phyloP scores from a whole-genome alignment of 164 flowering plant genomes.

The Magnolia changhungtana region DNA sequence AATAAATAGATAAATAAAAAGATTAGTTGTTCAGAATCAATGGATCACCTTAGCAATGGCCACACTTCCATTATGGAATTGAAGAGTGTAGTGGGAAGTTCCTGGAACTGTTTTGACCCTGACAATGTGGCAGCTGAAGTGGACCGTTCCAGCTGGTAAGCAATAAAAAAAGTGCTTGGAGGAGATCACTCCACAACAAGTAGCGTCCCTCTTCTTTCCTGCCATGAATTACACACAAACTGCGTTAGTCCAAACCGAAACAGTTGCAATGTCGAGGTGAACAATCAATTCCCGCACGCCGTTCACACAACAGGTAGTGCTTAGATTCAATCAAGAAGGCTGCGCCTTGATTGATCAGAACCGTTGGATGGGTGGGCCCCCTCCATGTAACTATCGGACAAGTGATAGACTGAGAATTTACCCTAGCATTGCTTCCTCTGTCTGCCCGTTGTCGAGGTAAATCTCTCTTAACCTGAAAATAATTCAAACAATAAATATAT shows the following conservation, averaged over 20 bases:
- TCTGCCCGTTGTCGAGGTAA: slow-evolving; percentile 9
- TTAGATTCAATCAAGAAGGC: no score
- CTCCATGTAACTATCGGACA: not conserved
- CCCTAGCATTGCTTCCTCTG: slow-evolving; percentile 11
- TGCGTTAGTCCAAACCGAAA: no score
- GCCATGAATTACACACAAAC: not conserved
- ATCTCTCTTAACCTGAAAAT: slow-evolving; percentile 19
- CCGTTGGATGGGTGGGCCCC: no score
- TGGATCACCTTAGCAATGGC: slow-evolving; percentile 39
- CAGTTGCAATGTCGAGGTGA: no score
- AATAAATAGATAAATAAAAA: not conserved
- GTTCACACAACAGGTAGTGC: no score
- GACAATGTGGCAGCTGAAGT: slow-evolving; percentile 27
- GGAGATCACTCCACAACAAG: slow-evolving; percentile 37
- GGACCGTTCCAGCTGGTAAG: slow-evolving; percentile 35
- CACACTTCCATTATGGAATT: slow-evolving; percentile 30
- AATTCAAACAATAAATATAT: not conserved
- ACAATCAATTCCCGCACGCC: no score
- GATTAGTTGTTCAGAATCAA: not conserved
- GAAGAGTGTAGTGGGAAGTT: slow-evolving; percentile 29
- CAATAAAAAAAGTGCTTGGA: slow-evolving; percentile 25
- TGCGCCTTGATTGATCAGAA: no score
- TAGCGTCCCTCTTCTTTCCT: slow-evolving; percentile 46
- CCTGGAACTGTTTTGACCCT: slow-evolving; percentile 27
- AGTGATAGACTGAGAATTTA: slow-evolving; percentile 1